phyloP scores from a whole-genome alignment of 1,284 basidiomycete species.

The Apiotrichum akiyoshidainum region DNA sequence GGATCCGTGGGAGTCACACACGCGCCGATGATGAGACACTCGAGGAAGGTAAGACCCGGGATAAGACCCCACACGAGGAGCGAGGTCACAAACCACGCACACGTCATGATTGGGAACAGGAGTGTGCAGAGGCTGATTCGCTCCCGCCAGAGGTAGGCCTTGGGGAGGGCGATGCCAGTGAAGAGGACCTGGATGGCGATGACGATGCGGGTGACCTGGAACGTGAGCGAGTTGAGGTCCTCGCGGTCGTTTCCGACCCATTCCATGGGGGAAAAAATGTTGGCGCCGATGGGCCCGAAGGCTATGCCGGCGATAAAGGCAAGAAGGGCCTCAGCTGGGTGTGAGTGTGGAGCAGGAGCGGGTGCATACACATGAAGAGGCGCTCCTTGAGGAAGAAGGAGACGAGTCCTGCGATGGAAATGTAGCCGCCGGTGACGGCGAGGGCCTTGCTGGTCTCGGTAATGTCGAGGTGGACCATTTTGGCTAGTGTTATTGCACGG shows the following conservation, averaged over 20 bases:
- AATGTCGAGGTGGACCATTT: slow-evolving; percentile 49
- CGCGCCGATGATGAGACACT: slow-evolving; percentile 79
- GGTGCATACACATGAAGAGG: slow-evolving; percentile 46
- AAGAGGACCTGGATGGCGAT: slow-evolving; percentile 96
- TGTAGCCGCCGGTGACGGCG: slow-evolving; percentile 45
- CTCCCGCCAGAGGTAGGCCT: slow-evolving; percentile 77
- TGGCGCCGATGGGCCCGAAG: slow-evolving; percentile 54
- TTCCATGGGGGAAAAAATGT: slow-evolving; percentile 30
- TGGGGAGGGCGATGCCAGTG: slow-evolving; percentile 88
- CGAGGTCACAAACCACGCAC: slow-evolving; percentile 82
- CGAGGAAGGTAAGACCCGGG: slow-evolving; percentile 79
- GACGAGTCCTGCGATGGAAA: slow-evolving; percentile 45
- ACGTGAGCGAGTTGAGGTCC: slow-evolving; percentile 42
- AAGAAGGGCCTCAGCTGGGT: slow-evolving; percentile 89
- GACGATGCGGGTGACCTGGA: slow-evolving; percentile 86
- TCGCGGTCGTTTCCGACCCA: slow-evolving; percentile 25
- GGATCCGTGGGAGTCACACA: slow-evolving; percentile 97
- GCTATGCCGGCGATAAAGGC: slow-evolving; percentile 91
- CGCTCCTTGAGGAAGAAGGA: slow-evolving; percentile 51
- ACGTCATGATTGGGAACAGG: slow-evolving; percentile 74
- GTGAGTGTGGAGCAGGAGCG: slow-evolving; percentile 2
- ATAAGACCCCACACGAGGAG: slow-evolving; percentile 82
- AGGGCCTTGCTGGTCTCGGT: slow-evolving; percentile 46
- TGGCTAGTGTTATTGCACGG: slow-evolving; percentile 12
- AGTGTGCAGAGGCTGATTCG: slow-evolving; percentile 81